phyloP scores from a whole-genome alignment of 2,329 filamentous ascomycete species.

The Cytospora paraplurivora region DNA sequence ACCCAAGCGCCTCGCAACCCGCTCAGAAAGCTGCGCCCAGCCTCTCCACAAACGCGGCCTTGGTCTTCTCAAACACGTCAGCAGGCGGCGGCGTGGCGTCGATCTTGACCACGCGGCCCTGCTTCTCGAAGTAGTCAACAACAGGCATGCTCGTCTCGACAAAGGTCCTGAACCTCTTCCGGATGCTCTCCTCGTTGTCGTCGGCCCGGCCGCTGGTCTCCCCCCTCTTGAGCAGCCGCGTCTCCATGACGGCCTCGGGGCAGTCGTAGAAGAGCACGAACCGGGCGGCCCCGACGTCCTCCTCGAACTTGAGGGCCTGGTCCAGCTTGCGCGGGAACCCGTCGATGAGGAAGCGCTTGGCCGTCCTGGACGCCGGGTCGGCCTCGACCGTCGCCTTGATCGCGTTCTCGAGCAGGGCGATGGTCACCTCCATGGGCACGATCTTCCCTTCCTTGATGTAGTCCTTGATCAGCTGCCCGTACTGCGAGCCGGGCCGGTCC shows the following conservation, averaged over 20 bases:
- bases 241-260: slow-evolving; percentile 85
- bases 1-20: background rate
- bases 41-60: slow-evolving; percentile 50
- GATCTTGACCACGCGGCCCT: slow-evolving; percentile 80
- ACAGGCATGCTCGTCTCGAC: slow-evolving; percentile 98
- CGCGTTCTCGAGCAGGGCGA: slow-evolving; percentile 89
- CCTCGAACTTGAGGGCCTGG: slow-evolving; percentile 92
- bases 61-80: slow-evolving; percentile 57
- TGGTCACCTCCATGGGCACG: slow-evolving; percentile 98
- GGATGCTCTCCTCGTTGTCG: slow-evolving; percentile 93
- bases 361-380: slow-evolving; percentile 42
- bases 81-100: slow-evolving; percentile 70
- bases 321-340: slow-evolving; percentile 97
- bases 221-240: slow-evolving; percentile 80
- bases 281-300: slow-evolving; percentile 78
- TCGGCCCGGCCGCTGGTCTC: slow-evolving; percentile 90
- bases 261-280: slow-evolving; percentile 95
- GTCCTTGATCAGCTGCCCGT: slow-evolving; percentile 87
- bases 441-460: slow-evolving; percentile 95
- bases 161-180: slow-evolving; percentile 94
- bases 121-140: slow-evolving; percentile 77
- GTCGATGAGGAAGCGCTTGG: slow-evolving; percentile 74
- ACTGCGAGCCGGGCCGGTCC: slow-evolving; percentile 80
- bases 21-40: slow-evolving; percentile 50
- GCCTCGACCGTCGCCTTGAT: slow-evolving; percentile 72